phyloP scores from a whole-genome alignment of 202 grass and related monocot species.

The Schoenoplectus tabernaemontani region DNA sequence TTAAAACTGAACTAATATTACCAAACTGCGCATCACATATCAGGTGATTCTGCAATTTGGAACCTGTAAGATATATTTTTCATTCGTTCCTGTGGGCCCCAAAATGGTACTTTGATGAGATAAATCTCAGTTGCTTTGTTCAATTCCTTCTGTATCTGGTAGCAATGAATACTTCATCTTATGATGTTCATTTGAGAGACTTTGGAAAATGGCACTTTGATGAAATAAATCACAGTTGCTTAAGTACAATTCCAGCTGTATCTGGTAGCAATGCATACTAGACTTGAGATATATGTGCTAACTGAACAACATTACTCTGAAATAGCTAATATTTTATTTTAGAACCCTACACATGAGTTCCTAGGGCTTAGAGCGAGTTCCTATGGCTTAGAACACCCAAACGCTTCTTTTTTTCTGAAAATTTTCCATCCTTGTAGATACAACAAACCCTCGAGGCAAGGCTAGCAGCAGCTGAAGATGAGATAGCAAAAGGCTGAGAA shows the following conservation, averaged over 20 bases:
- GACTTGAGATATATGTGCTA: background rate
- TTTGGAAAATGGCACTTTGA: no score
- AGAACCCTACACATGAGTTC: no score
- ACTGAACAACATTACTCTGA: no score
- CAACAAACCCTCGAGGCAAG: conserved; percentile 43
- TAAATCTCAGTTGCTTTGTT: no score
- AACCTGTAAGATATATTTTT: background rate
- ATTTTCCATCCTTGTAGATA: conserved; percentile 31
- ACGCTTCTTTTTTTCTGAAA: background rate
- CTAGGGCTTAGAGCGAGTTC: no score
- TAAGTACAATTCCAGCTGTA: background rate
- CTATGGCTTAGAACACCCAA: background rate
- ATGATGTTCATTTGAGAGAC: no score
- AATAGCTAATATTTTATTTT: no score
- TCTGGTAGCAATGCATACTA: background rate
- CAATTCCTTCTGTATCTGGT: no score
- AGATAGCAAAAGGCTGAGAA: conserved; percentile 55
- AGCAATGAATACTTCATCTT: no score
- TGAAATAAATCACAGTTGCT: no score
- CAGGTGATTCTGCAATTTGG: background rate
- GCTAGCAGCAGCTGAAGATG: conserved; percentile 32
- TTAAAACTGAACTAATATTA: background rate
- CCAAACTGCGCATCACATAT: background rate
- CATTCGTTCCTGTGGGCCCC: background rate
- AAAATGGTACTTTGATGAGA: background rate